Base-by-base conservation (phyloP, 2,329 filamentous ascomycete genomes). In the Elsinoe australis region DNA sequence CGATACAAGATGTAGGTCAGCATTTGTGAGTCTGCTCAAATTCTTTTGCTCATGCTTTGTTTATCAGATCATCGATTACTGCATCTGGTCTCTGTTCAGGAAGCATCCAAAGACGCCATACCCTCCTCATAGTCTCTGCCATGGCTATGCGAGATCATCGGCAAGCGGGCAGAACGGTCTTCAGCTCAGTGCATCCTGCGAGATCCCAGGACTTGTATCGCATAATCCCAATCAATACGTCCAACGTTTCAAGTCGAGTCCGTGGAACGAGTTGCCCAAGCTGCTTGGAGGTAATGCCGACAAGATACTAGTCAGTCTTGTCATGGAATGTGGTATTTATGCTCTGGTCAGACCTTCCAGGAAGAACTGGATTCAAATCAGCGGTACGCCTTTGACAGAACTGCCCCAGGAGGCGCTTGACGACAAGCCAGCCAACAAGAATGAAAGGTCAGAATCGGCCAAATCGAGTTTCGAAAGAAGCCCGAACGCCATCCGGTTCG, bases 271-370 rank as follows among this genome's bases (percentile, higher is more conserved):
- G 49, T 61, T 95, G 8, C 75, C 94, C 14, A 71, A 74, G 19
- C 67, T 95, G 3, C 67, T 96, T 8, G 92, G 90, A 0, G 75
- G 74, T 51, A 79, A 79, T 39, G 86, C 86, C 2, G 85, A 94
- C 52, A 72, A 73, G 18, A 80, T 90, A 51, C 87, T 95, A 78
- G 74, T 86, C 45, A 75, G 84, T 55, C 68, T 95, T 50, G 71
- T 96, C 4, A 64, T 89, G 2, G 79, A 92, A 52, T 86, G 82
- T 62, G 83, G 85, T 5, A 68, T 96, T 4, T 98, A 92, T 59
- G 58, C 77, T 9, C 67, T 75, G 3, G 64, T 94, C 8, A 67
- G 78, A 31, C 69, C 70, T 18, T 76, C 76, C 8, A 71, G 67
- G 48, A 76, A 76, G 2, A 88, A 87, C 57, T 83, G 84, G 58